A percentile compares a stretch with the other conserved stretches of the same genome.
These are phyloP conservation scores for Mycena filopes DNA, from an alignment of 768 basidiomycete species.

Conservation along the genomic window DNA sequence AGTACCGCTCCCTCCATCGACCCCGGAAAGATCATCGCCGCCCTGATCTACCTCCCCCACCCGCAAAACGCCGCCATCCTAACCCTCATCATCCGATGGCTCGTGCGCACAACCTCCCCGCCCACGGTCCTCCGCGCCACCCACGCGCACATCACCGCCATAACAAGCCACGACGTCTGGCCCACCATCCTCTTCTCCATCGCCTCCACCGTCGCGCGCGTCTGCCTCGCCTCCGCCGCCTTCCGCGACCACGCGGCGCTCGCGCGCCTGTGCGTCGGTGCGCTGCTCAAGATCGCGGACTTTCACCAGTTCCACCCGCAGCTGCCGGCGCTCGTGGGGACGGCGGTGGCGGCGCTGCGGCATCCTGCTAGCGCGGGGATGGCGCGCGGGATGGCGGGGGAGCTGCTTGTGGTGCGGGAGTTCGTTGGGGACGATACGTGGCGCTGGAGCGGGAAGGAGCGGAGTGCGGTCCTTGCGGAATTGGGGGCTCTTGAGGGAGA, in stretches of 20 bases:
- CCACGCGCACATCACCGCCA: slow-evolving; percentile 8
- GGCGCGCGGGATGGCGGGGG: background rate
- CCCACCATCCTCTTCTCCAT: slow-evolving; percentile 28
- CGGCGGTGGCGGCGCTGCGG: slow-evolving; percentile 1
- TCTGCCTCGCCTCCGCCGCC: slow-evolving; percentile 3
- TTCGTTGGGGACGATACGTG: slow-evolving; percentile 27
- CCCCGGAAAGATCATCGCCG: slow-evolving; percentile 19
- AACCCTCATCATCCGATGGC: slow-evolving; percentile 27
- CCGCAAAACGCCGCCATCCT: slow-evolving; percentile 11
- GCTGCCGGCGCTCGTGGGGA: slow-evolving; percentile 16
- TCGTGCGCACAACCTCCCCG: slow-evolving; percentile 24
- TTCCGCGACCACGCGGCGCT: slow-evolving; percentile 10
- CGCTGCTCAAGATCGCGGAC: slow-evolving; percentile 23
- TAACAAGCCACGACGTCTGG: slow-evolving; percentile 16
- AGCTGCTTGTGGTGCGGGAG: slow-evolving; percentile 5
- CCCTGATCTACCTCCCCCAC: slow-evolving; percentile 10
- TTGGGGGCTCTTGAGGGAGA: background rate
- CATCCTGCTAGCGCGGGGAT: background rate
- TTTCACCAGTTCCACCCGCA: slow-evolving; percentile 29
- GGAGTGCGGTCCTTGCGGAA: slow-evolving; percentile 12
- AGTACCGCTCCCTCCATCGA: background rate
- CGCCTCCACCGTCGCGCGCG: slow-evolving; percentile 8
- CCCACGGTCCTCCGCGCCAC: slow-evolving; percentile 12
- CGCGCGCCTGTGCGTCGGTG: slow-evolving; percentile 14
- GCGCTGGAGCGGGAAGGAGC: slow-evolving; percentile 27